phyloP scores from a whole-genome alignment of 2,329 filamentous ascomycete genomes.

The Clarireedia homoeocarpa region DNA sequence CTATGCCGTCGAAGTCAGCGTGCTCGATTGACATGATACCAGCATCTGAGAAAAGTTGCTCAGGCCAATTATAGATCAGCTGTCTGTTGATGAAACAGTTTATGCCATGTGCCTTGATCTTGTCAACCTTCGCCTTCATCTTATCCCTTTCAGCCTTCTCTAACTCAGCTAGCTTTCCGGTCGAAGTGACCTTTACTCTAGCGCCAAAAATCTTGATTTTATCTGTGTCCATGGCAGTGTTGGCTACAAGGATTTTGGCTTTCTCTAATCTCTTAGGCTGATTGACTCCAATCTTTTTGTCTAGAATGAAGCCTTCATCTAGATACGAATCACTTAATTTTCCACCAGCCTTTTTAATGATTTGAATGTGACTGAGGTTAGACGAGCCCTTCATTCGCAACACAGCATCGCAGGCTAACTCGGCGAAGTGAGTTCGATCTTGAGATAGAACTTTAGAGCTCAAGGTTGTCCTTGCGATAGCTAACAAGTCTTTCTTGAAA shows the following conservation, averaged over 20 bases:
- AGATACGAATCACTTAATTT: constrained; percentile 97
- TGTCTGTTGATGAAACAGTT: constrained; percentile 99
- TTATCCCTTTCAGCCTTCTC: constrained; percentile 98
- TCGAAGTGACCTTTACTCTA: constrained; percentile 91
- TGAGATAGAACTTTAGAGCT: constrained; percentile 96
- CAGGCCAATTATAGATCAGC: constrained; percentile 99
- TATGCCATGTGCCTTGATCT: constrained; percentile 97
- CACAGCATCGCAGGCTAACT: constrained; percentile 85
- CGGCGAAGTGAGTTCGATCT: constrained; percentile 85
- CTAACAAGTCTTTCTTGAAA: constrained; percentile 82
- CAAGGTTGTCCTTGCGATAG: constrained; percentile 89
- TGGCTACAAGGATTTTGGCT: constrained; percentile 95
- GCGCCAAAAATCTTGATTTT: constrained; percentile 99
- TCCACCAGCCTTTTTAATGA: constrained; percentile 98
- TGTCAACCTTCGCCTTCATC: constrained; percentile 99
- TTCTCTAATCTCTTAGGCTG: constrained; percentile 97
- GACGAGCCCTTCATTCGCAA: constrained; percentile 82
- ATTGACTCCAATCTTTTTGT: constrained; percentile 99
- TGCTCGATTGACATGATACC: constrained; percentile 99
- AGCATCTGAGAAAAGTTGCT: constrained; percentile 95
- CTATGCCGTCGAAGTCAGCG: constrained; percentile 96
- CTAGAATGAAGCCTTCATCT: constrained; percentile 95
- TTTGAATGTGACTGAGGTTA: constrained; percentile 95
- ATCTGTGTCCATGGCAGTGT: constrained; percentile 99
- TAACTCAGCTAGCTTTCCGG: constrained; percentile 93